Conservation (phyloP, 169 alveolate genomes). For the Theileria orientalis region DNA sequence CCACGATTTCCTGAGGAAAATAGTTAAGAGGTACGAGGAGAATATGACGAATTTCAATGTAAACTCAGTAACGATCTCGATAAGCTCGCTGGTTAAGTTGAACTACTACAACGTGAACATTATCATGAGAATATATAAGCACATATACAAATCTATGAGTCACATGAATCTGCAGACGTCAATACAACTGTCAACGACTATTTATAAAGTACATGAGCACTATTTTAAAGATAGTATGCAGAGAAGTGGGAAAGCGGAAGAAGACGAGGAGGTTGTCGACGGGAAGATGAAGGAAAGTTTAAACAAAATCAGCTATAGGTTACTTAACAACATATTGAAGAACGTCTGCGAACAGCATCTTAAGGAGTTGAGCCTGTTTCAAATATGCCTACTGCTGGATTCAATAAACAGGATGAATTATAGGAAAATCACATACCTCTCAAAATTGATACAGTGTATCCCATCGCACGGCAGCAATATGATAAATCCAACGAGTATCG, state of each 20-base stretch:
- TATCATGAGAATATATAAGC: slow-evolving; percentile 36
- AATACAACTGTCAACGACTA: slow-evolving; percentile 37
- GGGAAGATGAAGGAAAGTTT: not conserved
- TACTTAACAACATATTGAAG: not conserved
- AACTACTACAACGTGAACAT: slow-evolving; percentile 34
- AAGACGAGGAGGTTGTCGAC: not conserved
- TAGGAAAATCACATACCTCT: slow-evolving; percentile 22
- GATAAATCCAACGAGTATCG: too few relatives aligned
- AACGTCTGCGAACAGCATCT: slow-evolving; percentile 22
- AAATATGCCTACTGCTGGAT: slow-evolving; percentile 44
- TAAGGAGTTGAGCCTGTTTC: slow-evolving; percentile 39
- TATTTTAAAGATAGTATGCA: slow-evolving; percentile 11
- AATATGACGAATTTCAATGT: slow-evolving; percentile 35
- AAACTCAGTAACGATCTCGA: slow-evolving; percentile 46
- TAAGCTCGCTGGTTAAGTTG: slow-evolving; percentile 41
- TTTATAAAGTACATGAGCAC: slow-evolving; percentile 42
- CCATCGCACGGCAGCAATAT: not conserved
- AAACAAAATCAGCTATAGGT: not conserved
- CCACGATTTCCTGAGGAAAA: slow-evolving; percentile 21
- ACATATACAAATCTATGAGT: slow-evolving; percentile 13
- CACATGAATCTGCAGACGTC: slow-evolving; percentile 46
- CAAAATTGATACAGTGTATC: slow-evolving; percentile 17
- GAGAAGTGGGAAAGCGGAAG: not conserved
- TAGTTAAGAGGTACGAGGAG: slow-evolving; percentile 40
- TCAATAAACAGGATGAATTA: slow-evolving; percentile 29